phyloP scores from a whole-genome alignment of 2,329 filamentous ascomycete species.

The Exophiala aquamarina region DNA sequence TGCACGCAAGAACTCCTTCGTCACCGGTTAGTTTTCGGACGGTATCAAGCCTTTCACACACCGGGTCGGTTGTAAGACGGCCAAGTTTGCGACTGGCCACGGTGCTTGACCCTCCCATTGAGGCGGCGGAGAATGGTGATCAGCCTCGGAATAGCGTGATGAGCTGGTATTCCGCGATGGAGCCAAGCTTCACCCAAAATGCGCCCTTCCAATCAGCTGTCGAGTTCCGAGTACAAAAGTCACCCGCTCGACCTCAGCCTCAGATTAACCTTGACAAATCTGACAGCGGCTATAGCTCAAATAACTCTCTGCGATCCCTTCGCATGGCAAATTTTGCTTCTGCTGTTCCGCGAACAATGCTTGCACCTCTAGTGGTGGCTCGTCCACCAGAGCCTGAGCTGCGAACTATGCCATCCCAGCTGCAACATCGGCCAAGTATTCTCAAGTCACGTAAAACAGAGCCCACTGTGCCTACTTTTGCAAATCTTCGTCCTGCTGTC shows the following conservation, averaged over 20 bases:
- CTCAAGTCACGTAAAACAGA: slow-evolving; percentile 19
- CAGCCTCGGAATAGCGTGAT: slow-evolving; percentile 3
- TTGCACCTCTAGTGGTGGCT: not conserved
- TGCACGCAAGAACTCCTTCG: no score
- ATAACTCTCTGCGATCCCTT: slow-evolving; percentile 21
- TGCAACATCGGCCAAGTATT: slow-evolving; percentile 6
- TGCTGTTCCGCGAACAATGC: not conserved
- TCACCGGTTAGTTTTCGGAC: no score
- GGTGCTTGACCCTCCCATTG: no score
- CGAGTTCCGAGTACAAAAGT: slow-evolving; percentile 17
- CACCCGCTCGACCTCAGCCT: slow-evolving; percentile 6
- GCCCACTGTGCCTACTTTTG: slow-evolving; percentile 10
- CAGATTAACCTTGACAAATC: slow-evolving; percentile 18
- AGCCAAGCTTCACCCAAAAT: slow-evolving; percentile 5
- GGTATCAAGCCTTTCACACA: no score
- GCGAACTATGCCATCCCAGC: not conserved
- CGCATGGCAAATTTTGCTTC: slow-evolving; percentile 3
- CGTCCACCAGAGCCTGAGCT: not conserved
- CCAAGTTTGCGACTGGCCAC: no score
- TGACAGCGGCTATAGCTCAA: slow-evolving; percentile 30
- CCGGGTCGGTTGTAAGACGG: no score
- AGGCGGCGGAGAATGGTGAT: not conserved
- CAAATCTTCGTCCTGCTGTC: slow-evolving; percentile 7
- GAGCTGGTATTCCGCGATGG: slow-evolving; percentile 15
- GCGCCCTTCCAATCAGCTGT: slow-evolving; percentile 19